Evolutionary conservation across 2,329 filamentous ascomycete species (phyloP).

Genomic region (Claviceps humidiphila): DNA sequence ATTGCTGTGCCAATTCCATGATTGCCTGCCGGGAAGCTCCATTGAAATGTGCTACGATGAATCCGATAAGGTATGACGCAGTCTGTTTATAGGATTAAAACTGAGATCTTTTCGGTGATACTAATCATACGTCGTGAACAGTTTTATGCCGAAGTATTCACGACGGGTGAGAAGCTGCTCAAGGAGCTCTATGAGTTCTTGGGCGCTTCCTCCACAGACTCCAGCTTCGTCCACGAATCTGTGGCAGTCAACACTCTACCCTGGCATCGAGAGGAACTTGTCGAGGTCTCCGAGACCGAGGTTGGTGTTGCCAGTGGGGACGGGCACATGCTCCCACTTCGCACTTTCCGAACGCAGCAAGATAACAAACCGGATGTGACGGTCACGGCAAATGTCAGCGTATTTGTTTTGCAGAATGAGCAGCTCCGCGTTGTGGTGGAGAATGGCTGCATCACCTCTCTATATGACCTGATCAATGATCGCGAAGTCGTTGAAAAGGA

Average conservation of each 20-base stretch:
- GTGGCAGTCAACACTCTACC: conserved; percentile 74
- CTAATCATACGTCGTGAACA: conserved; percentile 19
- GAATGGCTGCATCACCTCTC: conserved; percentile 66
- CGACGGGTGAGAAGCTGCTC: conserved; percentile 59
- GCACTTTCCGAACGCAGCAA: conserved; percentile 31
- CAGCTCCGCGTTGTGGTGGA: conserved; percentile 62
- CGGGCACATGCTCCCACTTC: conserved; percentile 38
- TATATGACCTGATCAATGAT: conserved; percentile 60
- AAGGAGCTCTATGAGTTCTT: conserved; percentile 56
- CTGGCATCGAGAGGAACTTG: conserved; percentile 67
- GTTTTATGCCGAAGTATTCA: conserved; percentile 73
- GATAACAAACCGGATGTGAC: conserved; percentile 34
- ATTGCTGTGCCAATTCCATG: conserved; percentile 91
- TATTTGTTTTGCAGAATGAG: conserved; percentile 69
- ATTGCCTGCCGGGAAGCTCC: conserved; percentile 85
- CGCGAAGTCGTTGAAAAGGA: conserved; percentile 66
- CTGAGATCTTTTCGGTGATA: not conserved
- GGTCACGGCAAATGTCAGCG: conserved; percentile 36
- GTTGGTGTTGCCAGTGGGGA: conserved; percentile 43
- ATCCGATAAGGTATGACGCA: conserved; percentile 54
- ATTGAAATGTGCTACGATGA: conserved; percentile 99
- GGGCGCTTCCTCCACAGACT: conserved; percentile 38
- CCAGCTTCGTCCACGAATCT: conserved; percentile 31
- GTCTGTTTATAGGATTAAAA: too few relatives aligned
- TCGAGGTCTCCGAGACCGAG: conserved; percentile 44